Percentiles rank a stretch among this genome's conserved stretches.
These are phyloP conservation scores for Pseudohyphozyma bogoriensis DNA, from an alignment of 768 basidiomycete species.

Conservation along the genomic window DNA sequence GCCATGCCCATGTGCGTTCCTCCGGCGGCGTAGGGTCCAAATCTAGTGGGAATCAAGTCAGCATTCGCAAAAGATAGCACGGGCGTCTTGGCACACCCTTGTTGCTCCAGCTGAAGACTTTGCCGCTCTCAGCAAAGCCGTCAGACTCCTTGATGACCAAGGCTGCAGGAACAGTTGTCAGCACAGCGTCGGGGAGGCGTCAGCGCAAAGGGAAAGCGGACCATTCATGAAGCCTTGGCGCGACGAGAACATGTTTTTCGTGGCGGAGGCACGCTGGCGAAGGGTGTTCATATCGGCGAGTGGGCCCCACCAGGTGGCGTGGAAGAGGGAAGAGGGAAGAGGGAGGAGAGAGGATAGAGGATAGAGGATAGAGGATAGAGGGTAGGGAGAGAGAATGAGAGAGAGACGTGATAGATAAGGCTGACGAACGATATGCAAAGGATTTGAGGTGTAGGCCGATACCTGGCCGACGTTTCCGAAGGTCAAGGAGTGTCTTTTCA, in stretches of 20 bases:
- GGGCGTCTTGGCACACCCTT: too few relatives aligned
- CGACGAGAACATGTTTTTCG: background rate
- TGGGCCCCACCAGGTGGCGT: background rate
- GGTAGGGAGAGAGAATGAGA: too few relatives aligned
- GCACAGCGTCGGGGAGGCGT: background rate
- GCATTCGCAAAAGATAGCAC: too few relatives aligned
- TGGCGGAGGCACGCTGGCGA: background rate
- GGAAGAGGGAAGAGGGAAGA: background rate
- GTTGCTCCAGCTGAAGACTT: constrained; percentile 12
- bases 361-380: too few relatives aligned
- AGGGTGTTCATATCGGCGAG: background rate
- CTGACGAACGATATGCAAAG: too few relatives aligned
- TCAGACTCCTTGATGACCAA: constrained; percentile 11
- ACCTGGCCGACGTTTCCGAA: too few relatives aligned
- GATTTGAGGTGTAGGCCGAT: too few relatives aligned
- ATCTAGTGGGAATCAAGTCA: too few relatives aligned
- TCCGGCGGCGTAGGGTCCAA: constrained; percentile 15
- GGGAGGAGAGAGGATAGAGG: background rate
- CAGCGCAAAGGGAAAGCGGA: background rate
- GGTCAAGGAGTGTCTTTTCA: too few relatives aligned
- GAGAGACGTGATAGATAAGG: too few relatives aligned
- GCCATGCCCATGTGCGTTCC: constrained; percentile 16
- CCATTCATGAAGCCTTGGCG: background rate
- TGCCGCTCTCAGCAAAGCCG: background rate
- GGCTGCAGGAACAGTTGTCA: background rate